Evolutionary conservation across 129 eudicot species (phyloP).

Genomic region (Centella asiatica): DNA sequence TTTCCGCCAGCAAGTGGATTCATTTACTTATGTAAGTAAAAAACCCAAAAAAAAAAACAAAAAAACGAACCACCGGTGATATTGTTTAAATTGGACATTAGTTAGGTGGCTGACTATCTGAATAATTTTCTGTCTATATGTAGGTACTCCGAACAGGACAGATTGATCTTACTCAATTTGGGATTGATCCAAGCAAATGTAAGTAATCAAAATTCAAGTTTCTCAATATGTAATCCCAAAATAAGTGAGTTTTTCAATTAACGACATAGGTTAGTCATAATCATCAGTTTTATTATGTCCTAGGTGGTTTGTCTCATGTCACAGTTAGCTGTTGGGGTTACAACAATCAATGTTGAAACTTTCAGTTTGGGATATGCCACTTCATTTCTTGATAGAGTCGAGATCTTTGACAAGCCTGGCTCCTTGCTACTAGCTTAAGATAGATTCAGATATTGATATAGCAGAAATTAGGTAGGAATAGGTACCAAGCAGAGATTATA

Average conservation of each 20-base stretch:
- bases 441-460: too few species aligned
- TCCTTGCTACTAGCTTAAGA: too few species aligned
- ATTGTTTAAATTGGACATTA: neutral
- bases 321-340: too few species aligned
- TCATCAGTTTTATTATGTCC: neutral
- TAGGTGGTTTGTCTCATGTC: too few species aligned
- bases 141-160: conserved; percentile 99
- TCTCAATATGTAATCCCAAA: neutral
- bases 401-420: too few species aligned
- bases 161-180: conserved; percentile 91
- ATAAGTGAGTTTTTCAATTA: neutral
- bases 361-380: neutral
- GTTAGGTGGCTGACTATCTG: neutral
- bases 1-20: conserved; percentile 94
- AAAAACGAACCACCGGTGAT: neutral
- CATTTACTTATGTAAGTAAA: conserved; percentile 91
- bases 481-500: too few species aligned
- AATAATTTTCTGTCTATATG: conserved; percentile 13
- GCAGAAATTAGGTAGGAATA: too few species aligned
- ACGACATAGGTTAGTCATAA: neutral
- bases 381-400: too few species aligned
- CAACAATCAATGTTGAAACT: neutral
- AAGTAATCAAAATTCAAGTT: conserved; percentile 18
- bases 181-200: conserved; percentile 98
- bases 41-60: too few species aligned